Evolutionary conservation across 306 rosid genomes (phyloP).

Genomic region (Gynostemma pentaphyllum): DNA sequence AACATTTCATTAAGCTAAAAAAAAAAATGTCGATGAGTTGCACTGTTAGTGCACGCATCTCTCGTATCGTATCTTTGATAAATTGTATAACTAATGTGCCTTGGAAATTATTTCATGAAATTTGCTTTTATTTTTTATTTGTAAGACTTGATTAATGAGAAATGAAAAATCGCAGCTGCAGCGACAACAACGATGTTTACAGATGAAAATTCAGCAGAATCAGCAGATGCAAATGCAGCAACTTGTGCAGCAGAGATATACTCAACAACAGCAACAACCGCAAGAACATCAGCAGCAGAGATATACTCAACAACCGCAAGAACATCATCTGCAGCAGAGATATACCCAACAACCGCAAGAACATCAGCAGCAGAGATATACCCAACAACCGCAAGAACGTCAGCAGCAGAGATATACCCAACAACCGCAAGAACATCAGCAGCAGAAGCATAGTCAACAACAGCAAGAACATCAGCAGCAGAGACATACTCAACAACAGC

Average conservation of each 20-base stretch:
- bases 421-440: too few relatives aligned
- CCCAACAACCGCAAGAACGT: too few relatives aligned
- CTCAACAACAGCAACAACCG: too few relatives aligned
- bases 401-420: too few relatives aligned
- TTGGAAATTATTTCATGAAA: not conserved
- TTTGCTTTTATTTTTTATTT: conserved; percentile 14
- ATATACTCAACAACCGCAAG: too few relatives aligned
- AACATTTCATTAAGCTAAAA: not conserved
- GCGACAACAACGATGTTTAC: conserved; percentile 23
- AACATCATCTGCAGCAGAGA: too few relatives aligned
- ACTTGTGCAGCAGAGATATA: conserved; percentile 23
- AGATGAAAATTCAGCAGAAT: conserved; percentile 32
- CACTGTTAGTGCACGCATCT: not conserved
- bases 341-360: too few relatives aligned
- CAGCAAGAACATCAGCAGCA: too few relatives aligned
- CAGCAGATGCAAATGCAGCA: conserved; percentile 37
- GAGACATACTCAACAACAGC: conserved; percentile 38
- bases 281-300: too few relatives aligned
- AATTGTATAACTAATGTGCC: not conserved
- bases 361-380: too few relatives aligned
- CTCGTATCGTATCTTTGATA: not conserved
- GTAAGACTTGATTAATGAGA: conserved; percentile 38
- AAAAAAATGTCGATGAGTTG: not conserved
- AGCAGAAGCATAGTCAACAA: too few relatives aligned
- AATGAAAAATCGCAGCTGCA: conserved; percentile 33